A percentile compares a stretch with the other conserved stretches of the same genome.
Evolutionary conservation across 495 filamentous ascomycete genomes (phyloP).

Genomic region (Xylaria curta): DNA sequence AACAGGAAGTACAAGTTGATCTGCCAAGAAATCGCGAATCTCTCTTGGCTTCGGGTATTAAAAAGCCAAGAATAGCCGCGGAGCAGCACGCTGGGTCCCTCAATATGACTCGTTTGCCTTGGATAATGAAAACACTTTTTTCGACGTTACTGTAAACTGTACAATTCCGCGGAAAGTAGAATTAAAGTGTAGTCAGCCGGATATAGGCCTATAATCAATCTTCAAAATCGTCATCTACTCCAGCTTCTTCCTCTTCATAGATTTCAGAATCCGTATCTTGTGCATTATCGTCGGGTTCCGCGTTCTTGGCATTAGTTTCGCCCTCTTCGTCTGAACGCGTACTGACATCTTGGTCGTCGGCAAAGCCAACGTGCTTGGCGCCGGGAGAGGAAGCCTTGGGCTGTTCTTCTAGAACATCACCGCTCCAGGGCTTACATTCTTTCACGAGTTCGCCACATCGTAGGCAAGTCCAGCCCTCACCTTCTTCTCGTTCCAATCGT

Average conservation of each 20-base stretch:
- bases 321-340: constrained; percentile 28
- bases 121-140: constrained; percentile 2
- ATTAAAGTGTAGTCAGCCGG: neutral
- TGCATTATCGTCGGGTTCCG: constrained; percentile 25
- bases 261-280: constrained; percentile 47
- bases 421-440: constrained; percentile 91
- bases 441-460: constrained; percentile 85
- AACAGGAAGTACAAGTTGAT: neutral
- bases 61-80: neutral
- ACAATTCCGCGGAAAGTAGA: neutral
- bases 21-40: neutral
- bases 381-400: constrained; percentile 52
- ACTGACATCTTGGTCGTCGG: constrained; percentile 40
- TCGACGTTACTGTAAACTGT: neutral
- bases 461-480: constrained; percentile 94
- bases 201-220: constrained; percentile 13
- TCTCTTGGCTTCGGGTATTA: neutral
- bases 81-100: neutral
- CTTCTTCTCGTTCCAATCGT: constrained; percentile 88
- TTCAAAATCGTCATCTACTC: constrained; percentile 46
- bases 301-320: constrained; percentile 25
- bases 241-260: constrained; percentile 54
- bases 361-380: constrained; percentile 74
- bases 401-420: constrained; percentile 76
- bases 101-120: neutral